These are phyloP conservation scores for Daedalea quercina DNA, from an alignment of 768 basidiomycete genomes.

Conservation along the genomic window DNA sequence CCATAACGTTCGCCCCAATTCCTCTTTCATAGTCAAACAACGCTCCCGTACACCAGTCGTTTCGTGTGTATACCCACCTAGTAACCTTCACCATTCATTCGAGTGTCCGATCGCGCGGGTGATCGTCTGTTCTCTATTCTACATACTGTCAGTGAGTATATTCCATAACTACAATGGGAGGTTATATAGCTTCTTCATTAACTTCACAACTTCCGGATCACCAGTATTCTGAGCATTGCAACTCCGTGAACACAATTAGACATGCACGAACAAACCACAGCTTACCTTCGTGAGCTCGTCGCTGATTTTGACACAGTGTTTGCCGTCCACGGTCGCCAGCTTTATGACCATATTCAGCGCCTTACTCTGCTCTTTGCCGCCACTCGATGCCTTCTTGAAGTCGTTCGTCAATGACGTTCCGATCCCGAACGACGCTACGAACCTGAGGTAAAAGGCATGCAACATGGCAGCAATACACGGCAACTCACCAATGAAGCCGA, in stretches of 20 bases:
- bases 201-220: slow-evolving; percentile 36
- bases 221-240: slow-evolving; percentile 39
- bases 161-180: not conserved
- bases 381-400: slow-evolving; percentile 44
- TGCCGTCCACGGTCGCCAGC: slow-evolving; percentile 63
- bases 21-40: too few relatives aligned
- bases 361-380: slow-evolving; percentile 57
- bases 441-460: slow-evolving; percentile 1
- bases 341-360: slow-evolving; percentile 96
- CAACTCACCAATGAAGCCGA: slow-evolving; percentile 59
- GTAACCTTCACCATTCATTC: too few relatives aligned
- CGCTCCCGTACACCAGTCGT: too few relatives aligned
- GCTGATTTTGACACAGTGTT: slow-evolving; percentile 86
- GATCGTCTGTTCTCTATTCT: not conserved
- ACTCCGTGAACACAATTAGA: not conserved
- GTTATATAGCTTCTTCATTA: slow-evolving; percentile 45
- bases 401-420: slow-evolving; percentile 93
- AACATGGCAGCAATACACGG: not conserved
- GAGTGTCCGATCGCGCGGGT: too few relatives aligned
- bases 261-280: not conserved
- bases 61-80: too few relatives aligned
- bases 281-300: slow-evolving; percentile 82
- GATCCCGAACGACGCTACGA: slow-evolving; percentile 81
- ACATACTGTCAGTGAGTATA: not conserved
- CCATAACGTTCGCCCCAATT: too few relatives aligned